Percentiles rank a stretch among this genome's conserved stretches.
phyloP scores from a whole-genome alignment of 306 rosid species.

The Luffa acutangula region DNA sequence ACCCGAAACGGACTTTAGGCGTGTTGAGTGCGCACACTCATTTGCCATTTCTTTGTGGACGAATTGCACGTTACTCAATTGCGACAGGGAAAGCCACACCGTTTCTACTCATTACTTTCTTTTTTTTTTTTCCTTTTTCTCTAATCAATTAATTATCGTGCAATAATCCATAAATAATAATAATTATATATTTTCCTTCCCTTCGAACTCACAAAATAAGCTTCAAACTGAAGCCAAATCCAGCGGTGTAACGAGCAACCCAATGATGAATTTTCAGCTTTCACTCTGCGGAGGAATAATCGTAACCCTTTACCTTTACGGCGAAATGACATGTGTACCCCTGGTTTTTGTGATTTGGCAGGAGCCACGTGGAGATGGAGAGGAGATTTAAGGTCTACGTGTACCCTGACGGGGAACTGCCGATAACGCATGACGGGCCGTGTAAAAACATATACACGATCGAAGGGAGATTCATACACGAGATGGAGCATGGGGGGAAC shows the following conservation, averaged over 20 bases:
- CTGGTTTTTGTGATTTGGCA: constrained; percentile 1
- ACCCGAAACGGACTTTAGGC: background rate
- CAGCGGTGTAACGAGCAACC: background rate
- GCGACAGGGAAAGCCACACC: background rate
- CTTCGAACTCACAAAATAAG: background rate
- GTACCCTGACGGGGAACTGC: constrained; percentile 66
- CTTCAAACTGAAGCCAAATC: background rate
- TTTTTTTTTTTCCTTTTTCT: background rate
- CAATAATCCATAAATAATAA: background rate
- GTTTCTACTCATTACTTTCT: background rate
- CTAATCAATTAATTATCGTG: background rate
- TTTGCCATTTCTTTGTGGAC: background rate
- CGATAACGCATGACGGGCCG: constrained; percentile 67
- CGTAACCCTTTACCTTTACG: too few relatives aligned
- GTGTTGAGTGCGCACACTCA: constrained; percentile 19
- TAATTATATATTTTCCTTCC: background rate
- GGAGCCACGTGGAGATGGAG: constrained; percentile 86
- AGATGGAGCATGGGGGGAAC: constrained; percentile 46
- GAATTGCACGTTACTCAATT: constrained; percentile 2
- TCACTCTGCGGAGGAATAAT: background rate
- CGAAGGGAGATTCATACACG: constrained; percentile 82
- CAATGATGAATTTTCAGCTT: constrained; percentile 8
- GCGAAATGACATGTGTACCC: too few relatives aligned
- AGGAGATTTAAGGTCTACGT: constrained; percentile 64
- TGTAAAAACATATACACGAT: constrained; percentile 74